Evolutionary conservation across 352 stramenopile species (phyloP).

Genomic region (Blastocystis sp.): DNA sequence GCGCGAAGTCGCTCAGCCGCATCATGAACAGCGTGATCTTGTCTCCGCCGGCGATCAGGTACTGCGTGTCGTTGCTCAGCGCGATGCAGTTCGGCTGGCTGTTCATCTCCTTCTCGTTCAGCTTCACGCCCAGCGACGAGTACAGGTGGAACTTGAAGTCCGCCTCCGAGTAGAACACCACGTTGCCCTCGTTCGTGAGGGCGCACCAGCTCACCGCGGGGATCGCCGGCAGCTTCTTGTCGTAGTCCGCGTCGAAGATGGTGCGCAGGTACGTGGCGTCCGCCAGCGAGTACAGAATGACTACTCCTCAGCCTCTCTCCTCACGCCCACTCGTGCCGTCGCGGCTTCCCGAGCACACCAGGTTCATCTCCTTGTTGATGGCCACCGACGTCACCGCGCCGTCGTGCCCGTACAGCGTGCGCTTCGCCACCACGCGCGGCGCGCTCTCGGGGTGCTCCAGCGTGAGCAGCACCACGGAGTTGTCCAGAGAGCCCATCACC

Average conservation of each 20-base stretch:
- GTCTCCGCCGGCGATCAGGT: conserved; percentile 56
- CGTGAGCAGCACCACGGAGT: conserved; percentile 14
- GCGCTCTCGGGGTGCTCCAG: conserved; percentile 17
- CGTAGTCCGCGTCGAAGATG: conserved; percentile 34
- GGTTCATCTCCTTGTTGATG: conserved; percentile 65
- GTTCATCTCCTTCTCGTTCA: conserved; percentile 66
- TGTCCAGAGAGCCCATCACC: conserved; percentile 38
- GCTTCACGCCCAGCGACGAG: conserved; percentile 56
- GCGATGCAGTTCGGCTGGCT: conserved; percentile 40
- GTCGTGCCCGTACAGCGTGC: conserved; percentile 58
- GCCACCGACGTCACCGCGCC: conserved; percentile 61
- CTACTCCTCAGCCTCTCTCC: background rate
- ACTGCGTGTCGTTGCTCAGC: conserved; percentile 60
- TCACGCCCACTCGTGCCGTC: conserved; percentile 31
- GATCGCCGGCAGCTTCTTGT: conserved; percentile 55
- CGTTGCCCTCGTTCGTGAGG: conserved; percentile 66
- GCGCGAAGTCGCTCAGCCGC: conserved; percentile 33
- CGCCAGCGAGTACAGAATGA: conserved; percentile 64
- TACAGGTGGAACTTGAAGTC: conserved; percentile 69
- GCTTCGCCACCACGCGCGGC: conserved; percentile 1
- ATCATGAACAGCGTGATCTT: conserved; percentile 67
- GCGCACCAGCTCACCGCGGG: conserved; percentile 61
- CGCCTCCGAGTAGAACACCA: conserved; percentile 57
- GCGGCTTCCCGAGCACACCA: conserved; percentile 49
- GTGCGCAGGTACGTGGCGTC: conserved; percentile 49